Conservation (phyloP, 2,329 filamentous ascomycete genomes). For the Cercospora sp. region DNA sequence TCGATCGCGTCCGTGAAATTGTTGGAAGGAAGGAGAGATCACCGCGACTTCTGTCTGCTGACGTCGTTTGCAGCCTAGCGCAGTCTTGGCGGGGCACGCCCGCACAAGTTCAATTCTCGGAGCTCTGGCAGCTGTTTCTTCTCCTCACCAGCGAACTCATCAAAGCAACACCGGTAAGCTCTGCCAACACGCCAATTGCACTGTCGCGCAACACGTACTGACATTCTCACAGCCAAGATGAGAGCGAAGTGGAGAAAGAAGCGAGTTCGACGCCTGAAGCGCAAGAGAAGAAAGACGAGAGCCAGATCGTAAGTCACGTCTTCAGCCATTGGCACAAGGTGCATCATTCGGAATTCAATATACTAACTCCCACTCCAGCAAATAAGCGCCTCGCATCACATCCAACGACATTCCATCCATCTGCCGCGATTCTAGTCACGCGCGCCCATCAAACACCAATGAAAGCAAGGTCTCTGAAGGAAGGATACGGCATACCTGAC, state of each 20-base stretch:
- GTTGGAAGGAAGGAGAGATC: neutral
- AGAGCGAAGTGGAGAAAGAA: constrained; percentile 99
- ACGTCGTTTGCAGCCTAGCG: constrained; percentile 16
- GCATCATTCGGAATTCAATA: neutral
- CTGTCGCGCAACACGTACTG: constrained; percentile 9
- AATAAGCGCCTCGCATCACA: constrained; percentile 49
- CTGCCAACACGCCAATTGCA: neutral
- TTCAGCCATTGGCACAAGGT: constrained; percentile 1
- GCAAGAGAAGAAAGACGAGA: constrained; percentile 99
- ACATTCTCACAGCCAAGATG: constrained; percentile 54
- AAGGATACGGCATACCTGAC: constrained; percentile 38
- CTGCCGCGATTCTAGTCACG: constrained; percentile 36
- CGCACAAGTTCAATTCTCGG: constrained; percentile 22
- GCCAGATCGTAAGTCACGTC: constrained; percentile 78
- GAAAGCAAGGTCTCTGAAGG: constrained; percentile 37
- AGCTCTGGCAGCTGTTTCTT: constrained; percentile 17
- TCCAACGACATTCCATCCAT: constrained; percentile 26
- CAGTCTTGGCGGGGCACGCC: constrained; percentile 16
- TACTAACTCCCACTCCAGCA: constrained; percentile 36
- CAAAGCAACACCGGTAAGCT: constrained; percentile 23
- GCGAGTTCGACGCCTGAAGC: constrained; percentile 97
- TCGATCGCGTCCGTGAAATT: neutral
- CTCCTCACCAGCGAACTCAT: constrained; percentile 25
- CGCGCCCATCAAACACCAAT: constrained; percentile 31
- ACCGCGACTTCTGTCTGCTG: constrained; percentile 16